phyloP scores from a whole-genome alignment of 257 asterid genomes.

The Mitragyna speciosa region DNA sequence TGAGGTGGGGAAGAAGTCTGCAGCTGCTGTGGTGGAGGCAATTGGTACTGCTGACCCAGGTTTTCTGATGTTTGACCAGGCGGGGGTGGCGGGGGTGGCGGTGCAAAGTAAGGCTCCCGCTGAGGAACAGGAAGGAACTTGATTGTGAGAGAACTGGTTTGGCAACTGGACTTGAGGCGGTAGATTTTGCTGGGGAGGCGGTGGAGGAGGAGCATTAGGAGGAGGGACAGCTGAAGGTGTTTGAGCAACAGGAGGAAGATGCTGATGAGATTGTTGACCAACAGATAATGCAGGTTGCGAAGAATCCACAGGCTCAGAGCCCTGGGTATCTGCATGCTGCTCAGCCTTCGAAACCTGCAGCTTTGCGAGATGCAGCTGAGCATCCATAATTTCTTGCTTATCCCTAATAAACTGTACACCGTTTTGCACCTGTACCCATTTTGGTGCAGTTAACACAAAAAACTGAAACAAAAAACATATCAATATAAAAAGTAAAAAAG shows the following conservation, averaged over 20 bases:
- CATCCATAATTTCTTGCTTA: conserved; percentile 77
- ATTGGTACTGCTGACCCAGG: conserved; percentile 55
- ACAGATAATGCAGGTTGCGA: conserved; percentile 44
- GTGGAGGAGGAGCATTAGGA: conserved; percentile 53
- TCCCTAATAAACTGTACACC: conserved; percentile 67
- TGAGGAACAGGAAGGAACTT: conserved; percentile 58
- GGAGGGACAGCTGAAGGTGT: conserved; percentile 47
- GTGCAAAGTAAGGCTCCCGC: conserved; percentile 55
- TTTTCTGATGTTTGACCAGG: conserved; percentile 57
- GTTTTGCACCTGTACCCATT: conserved; percentile 65
- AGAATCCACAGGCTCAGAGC: conserved; percentile 38
- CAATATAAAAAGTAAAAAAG: background rate
- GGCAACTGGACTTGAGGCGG: conserved; percentile 59
- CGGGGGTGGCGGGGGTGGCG: conserved; percentile 38
- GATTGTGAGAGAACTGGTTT: conserved; percentile 54
- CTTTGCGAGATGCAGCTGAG: conserved; percentile 64
- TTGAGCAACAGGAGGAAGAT: conserved; percentile 46
- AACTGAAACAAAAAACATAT: background rate
- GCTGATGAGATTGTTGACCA: conserved; percentile 49
- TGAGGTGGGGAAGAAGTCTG: conserved; percentile 29
- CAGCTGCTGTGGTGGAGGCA: conserved; percentile 45
- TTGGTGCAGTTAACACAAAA: conserved; percentile 17
- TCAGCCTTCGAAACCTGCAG: conserved; percentile 58
- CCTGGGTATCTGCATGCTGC: conserved; percentile 48
- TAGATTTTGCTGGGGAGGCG: conserved; percentile 48